These are phyloP conservation scores for Infundibulicybe gibba DNA, from an alignment of 768 basidiomycete species.

Conservation along the genomic window DNA sequence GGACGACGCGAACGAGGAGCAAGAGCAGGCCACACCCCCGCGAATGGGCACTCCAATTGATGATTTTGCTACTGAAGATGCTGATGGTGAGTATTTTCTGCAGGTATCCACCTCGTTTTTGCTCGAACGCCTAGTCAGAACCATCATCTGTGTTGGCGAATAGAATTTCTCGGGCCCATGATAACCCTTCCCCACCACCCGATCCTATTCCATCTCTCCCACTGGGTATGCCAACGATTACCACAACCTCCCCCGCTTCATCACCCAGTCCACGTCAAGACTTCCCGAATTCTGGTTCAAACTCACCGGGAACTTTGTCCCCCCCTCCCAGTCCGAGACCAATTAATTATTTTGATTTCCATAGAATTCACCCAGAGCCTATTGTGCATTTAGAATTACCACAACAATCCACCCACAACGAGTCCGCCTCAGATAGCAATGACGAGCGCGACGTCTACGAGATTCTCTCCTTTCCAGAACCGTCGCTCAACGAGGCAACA, in stretches of 20 bases:
- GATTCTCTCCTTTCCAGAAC: too few species aligned
- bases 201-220: slow-evolving; percentile 4
- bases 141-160: slow-evolving; percentile 66
- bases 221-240: not conserved
- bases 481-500: too few species aligned
- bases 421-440: too few species aligned
- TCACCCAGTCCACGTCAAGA: not conserved
- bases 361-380: too few species aligned
- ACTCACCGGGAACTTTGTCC: too few species aligned
- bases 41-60: slow-evolving; percentile 48
- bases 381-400: too few species aligned
- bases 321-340: too few species aligned
- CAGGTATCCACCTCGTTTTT: slow-evolving; percentile 3
- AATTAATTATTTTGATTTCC: too few species aligned
- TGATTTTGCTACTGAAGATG: slow-evolving; percentile 36
- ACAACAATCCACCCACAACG: too few species aligned
- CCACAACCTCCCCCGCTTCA: slow-evolving; percentile 2
- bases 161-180: slow-evolving; percentile 63
- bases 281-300: not conserved
- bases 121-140: slow-evolving; percentile 33
- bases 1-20: slow-evolving; percentile 27
- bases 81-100: slow-evolving; percentile 41
- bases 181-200: slow-evolving; percentile 70
- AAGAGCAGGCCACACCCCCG: slow-evolving; percentile 21
- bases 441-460: too few species aligned